Base-by-base conservation (phyloP, 2,329 filamentous ascomycete genomes). In the Pezizomycotina sp. region DNA sequence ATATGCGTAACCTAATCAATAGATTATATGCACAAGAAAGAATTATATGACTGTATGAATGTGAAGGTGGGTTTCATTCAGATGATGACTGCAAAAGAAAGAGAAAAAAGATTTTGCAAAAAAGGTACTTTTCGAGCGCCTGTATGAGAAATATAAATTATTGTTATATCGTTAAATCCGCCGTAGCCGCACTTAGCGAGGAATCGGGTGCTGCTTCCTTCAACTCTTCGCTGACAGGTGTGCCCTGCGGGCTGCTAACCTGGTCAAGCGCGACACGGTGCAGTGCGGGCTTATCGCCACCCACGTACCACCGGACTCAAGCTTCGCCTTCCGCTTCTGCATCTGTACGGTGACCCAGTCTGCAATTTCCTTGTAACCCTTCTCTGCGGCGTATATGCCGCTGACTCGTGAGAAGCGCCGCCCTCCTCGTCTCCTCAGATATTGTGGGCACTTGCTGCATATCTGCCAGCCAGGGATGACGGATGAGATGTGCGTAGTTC, bases 401-500 rank as follows among this genome's bases (percentile, higher is more conserved):
- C 52, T 38, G 44, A 58, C 54, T 24, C 54, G 52, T 56, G 56
- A 2, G 61, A 62, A 8, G 58, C 61, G 21, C 20, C 13, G 45
- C 62, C 66, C 21, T 76, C 72, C 52, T 80, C 76, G 10, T 69
- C 69, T 51, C 74, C 56, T 81, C 75, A 0, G 66, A 59, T 43
- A 83, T 81, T 1, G 72, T 77, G n/a, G 72, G 66, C 2, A 80
- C 80, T 48, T 83, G 78, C 46, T 75, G 69, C 23, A 92, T 63
- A 1, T 71, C 65, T 6, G 72, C 67, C 4, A 98, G 66, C 89
- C 89, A 98, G 18, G 80, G 73, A 54, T 95, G 86, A 51, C 81
- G 73, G 7, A 98, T 66, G 4, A 98, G 69, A 65, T 81, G 83
- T 33, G 77, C 72, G 55, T 98, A 98, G 0, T 79, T 89, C n/a